Base-by-base conservation (phyloP, 257 asterid genomes). In the Nicotiana tomentosiformis region DNA sequence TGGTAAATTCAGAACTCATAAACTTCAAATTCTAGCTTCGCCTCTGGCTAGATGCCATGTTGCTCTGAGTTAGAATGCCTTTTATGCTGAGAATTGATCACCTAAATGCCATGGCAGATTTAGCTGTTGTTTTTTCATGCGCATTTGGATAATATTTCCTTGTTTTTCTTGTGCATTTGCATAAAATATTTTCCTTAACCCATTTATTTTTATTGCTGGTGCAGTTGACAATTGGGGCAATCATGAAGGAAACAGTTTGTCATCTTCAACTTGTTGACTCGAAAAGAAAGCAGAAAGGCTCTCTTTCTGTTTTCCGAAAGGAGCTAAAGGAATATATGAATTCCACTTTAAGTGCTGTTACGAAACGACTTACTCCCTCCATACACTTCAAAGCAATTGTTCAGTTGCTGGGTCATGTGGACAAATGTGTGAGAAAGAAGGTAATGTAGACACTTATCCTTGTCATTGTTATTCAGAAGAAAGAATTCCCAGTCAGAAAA, bases 171-270 rank as follows among this genome's bases (percentile, higher is more conserved):
- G 32, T 74, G 77, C 46, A 43, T 60, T 83, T 11, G 61, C 49
- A 35, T 46, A 56, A 10, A 35, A 33, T n/a, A 23, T 85, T 82
- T 77, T 74, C 68, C 85, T 32, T 26, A 39, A 53, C 83, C 81
- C 68, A 79, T 77, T 51, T 80, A 51, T 26, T 51, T 46, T 29
- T 76, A 8, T 82, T 79, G 83, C 76, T 62, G 88, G 61, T 89
- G 90, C 95, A 96, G 99, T 66, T 69, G 70, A 85, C 93, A 86
- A 82, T 88, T 87, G 98, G 98, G 51, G 91, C 86, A 35, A 92
- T 96, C 18, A 86, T 92, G 97, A 97, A 93, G 90, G 93, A 90
- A 87, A 89, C 88, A 81, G 92, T 96, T 58, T 88, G 67, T 85
- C 92, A 90, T 86, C 88, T 90, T 70, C 95, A 87, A 84, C 80